Percentiles rank a stretch among this genome's conserved stretches.
These are phyloP conservation scores for Schizophyllum amplum DNA, from an alignment of 1,284 basidiomycete species.

Conservation along the genomic window DNA sequence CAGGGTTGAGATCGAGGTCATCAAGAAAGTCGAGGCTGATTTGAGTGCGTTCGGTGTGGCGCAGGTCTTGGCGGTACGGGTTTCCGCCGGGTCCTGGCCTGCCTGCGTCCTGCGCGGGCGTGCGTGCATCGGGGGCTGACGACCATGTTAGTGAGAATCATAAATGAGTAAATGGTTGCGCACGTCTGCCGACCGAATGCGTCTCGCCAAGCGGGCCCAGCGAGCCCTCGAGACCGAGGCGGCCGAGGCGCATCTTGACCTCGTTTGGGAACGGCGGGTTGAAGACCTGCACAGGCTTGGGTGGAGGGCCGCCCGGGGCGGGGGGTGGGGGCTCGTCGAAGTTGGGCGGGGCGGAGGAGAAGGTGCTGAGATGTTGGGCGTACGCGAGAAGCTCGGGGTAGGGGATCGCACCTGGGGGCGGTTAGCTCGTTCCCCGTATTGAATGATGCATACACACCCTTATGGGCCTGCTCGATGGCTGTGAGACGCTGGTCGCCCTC, in stretches of 20 bases:
- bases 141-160: conserved; percentile 3
- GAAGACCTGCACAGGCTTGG: conserved; percentile 33
- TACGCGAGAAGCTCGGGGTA: conserved; percentile 75
- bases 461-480: conserved; percentile 61
- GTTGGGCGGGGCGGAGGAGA: conserved; percentile 78
- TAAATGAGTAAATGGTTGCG: conserved; percentile 18
- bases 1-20: conserved; percentile 73
- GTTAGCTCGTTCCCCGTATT: background rate
- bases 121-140: conserved; percentile 47
- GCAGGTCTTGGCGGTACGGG: conserved; percentile 57
- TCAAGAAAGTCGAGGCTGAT: conserved; percentile 46
- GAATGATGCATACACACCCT: conserved; percentile 37
- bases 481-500: conserved; percentile 65
- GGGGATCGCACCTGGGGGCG: conserved; percentile 53
- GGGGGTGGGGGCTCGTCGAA: conserved; percentile 73
- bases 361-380: conserved; percentile 71
- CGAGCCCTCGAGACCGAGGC: conserved; percentile 69
- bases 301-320: background rate
- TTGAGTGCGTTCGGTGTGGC: conserved; percentile 34
- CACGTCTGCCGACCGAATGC: conserved; percentile 68
- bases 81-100: conserved; percentile 45
- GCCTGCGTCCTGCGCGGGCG: conserved; percentile 39
- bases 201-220: conserved; percentile 70
- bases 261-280: conserved; percentile 83
- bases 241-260: conserved; percentile 76